Evolutionary conservation across 805 yeast species (phyloP).

Genomic region (Metschnikowia anglica): DNA sequence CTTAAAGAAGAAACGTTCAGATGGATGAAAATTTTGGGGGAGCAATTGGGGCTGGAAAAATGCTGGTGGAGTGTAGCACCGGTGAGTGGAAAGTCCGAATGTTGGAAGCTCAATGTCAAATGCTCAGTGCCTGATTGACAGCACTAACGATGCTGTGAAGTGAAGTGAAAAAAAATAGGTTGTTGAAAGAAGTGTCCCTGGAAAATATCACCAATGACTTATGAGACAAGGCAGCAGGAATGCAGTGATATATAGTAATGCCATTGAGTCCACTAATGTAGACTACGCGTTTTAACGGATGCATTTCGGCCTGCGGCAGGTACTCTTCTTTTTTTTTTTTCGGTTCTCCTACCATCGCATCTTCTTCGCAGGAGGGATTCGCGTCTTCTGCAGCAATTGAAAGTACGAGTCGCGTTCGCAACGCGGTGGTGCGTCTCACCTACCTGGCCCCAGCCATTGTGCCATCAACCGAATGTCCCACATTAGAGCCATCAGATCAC

Average conservation of each 20-base stretch:
- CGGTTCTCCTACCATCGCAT: not conserved
- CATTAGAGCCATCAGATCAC: no score
- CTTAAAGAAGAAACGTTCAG: not conserved
- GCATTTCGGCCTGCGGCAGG: not conserved
- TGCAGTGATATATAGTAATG: constrained; percentile 1
- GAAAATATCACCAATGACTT: not conserved
- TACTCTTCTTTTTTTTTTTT: not conserved
- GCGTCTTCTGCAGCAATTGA: constrained; percentile 9
- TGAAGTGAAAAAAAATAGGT: no score
- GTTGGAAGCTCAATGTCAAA: not conserved
- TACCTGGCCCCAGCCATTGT: no score
- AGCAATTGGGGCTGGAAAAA: not conserved
- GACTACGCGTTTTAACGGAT: constrained; percentile 10
- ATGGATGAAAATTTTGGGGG: not conserved
- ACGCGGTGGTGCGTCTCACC: constrained; percentile 5
- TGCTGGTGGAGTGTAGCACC: not conserved
- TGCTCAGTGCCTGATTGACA: not conserved
- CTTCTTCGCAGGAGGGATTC: constrained; percentile 13
- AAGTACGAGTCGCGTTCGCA: constrained; percentile 9
- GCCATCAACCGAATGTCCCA: no score
- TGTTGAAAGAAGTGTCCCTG: not conserved
- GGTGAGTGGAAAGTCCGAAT: no score
- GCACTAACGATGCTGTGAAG: not conserved
- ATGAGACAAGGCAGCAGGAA: not conserved
- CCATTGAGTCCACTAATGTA: not conserved